phyloP scores from a whole-genome alignment of 768 basidiomycete species.

The Leccinum rimulosum region DNA sequence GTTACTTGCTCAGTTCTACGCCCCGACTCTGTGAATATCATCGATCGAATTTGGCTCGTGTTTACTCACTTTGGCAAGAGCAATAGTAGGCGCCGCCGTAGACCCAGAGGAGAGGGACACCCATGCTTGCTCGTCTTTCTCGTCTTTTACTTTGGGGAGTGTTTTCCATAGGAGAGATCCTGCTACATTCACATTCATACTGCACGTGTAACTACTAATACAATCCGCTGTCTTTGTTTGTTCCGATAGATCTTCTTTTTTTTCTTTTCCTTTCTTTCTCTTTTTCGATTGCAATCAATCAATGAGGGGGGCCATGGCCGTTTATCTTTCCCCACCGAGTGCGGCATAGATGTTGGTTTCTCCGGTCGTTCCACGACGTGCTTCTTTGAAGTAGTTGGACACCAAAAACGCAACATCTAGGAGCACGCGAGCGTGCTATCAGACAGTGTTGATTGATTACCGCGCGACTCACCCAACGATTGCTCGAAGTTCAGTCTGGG shows the following conservation, averaged over 20 bases:
- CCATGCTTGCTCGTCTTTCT: too few relatives aligned
- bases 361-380: constrained; percentile 40
- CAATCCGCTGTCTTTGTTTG: too few relatives aligned
- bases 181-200: too few relatives aligned
- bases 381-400: constrained; percentile 76
- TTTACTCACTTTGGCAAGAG: too few relatives aligned
- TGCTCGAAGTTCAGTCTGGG: constrained; percentile 94
- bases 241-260: constrained; percentile 7
- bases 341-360: constrained; percentile 29
- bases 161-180: too few relatives aligned
- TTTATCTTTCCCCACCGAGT: constrained; percentile 27
- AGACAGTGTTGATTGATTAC: background rate
- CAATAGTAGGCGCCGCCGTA: too few relatives aligned
- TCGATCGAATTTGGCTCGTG: too few relatives aligned
- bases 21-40: too few relatives aligned
- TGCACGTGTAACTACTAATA: too few relatives aligned
- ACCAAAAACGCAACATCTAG: constrained; percentile 84
- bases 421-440: background rate
- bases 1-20: too few relatives aligned
- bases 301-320: background rate
- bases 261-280: background rate
- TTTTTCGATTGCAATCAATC: background rate
- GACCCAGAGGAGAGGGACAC: too few relatives aligned
- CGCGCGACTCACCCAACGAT: constrained; percentile 67
- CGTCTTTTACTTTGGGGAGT: too few relatives aligned